Percentiles rank a stretch among this genome's conserved stretches.
Conservation (phyloP, 208 protist species). For the Sergeia podlipaevii region DNA sequence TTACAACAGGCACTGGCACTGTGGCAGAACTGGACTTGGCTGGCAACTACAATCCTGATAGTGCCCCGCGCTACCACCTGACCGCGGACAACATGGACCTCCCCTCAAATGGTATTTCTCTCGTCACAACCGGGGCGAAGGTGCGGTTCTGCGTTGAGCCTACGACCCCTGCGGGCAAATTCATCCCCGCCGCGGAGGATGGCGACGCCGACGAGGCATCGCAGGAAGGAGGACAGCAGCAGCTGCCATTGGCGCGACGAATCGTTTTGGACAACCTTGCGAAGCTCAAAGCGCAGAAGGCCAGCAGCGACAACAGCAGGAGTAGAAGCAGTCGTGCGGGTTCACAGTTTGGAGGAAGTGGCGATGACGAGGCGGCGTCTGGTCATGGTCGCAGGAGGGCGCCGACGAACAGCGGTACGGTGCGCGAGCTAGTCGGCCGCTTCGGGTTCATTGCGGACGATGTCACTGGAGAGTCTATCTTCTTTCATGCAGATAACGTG, state of each 20-base stretch:
- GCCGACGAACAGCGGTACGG: slow-evolving; percentile 34
- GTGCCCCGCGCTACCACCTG: slow-evolving; percentile 50
- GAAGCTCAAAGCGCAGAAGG: too few species aligned
- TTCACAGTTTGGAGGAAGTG: too few species aligned
- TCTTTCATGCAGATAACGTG: slow-evolving; percentile 65
- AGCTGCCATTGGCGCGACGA: neutral
- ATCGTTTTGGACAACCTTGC: neutral
- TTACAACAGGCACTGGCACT: slow-evolving; percentile 27
- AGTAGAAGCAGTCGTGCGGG: too few species aligned
- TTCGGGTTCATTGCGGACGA: slow-evolving; percentile 75
- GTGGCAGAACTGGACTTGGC: slow-evolving; percentile 68
- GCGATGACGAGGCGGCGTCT: neutral
- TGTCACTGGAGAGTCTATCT: slow-evolving; percentile 64
- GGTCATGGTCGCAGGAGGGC: neutral
- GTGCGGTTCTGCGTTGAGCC: slow-evolving; percentile 65
- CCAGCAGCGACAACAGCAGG: too few species aligned
- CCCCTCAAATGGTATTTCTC: slow-evolving; percentile 13
- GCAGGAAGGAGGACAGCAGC: neutral
- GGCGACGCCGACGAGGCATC: slow-evolving; percentile 3
- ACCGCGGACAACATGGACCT: slow-evolving; percentile 52
- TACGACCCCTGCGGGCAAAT: slow-evolving; percentile 8
- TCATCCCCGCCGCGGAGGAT: neutral
- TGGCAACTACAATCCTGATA: slow-evolving; percentile 38
- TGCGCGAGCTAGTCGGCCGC: slow-evolving; percentile 39
- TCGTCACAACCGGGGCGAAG: slow-evolving; percentile 42